Percentiles rank a stretch among this genome's conserved stretches.
phyloP scores from a whole-genome alignment of 495 filamentous ascomycete species.

The Endocarpon pusillum region DNA sequence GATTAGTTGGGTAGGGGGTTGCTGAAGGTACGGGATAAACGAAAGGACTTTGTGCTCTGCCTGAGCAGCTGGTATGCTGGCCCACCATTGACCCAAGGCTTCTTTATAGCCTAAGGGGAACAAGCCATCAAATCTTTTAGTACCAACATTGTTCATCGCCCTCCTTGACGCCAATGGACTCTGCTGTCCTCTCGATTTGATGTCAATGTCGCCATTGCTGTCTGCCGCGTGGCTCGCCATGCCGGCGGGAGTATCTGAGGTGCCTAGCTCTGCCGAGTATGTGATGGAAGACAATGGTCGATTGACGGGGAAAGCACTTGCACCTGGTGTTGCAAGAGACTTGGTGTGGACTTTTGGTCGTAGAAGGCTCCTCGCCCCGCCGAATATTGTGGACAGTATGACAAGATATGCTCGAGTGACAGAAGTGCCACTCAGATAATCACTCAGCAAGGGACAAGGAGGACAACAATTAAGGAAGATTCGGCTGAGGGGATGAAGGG shows the following conservation, averaged over 20 bases:
- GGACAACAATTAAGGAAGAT: too few species aligned
- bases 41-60: slow-evolving; percentile 85
- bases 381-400: background rate
- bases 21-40: slow-evolving; percentile 68
- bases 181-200: slow-evolving; percentile 24
- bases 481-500: too few species aligned
- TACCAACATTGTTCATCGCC: slow-evolving; percentile 19
- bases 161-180: slow-evolving; percentile 34
- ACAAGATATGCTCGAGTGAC: background rate
- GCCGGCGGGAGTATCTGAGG: too few species aligned
- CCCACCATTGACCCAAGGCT: slow-evolving; percentile 89
- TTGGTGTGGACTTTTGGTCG: too few species aligned
- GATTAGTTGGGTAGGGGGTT: slow-evolving; percentile 52
- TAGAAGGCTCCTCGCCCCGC: background rate
- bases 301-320: too few species aligned
- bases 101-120: slow-evolving; percentile 88
- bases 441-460: too few species aligned
- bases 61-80: slow-evolving; percentile 56
- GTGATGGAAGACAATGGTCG: too few species aligned
- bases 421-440: too few species aligned
- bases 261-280: too few species aligned
- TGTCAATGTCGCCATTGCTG: slow-evolving; percentile 15
- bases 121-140: slow-evolving; percentile 20
- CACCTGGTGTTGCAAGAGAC: too few species aligned
- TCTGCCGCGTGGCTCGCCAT: too few species aligned